A percentile compares a stretch with the other conserved stretches of the same genome.
Evolutionary conservation across 1,284 basidiomycete species (phyloP).

Genomic region (Papiliotrema terrestris): DNA sequence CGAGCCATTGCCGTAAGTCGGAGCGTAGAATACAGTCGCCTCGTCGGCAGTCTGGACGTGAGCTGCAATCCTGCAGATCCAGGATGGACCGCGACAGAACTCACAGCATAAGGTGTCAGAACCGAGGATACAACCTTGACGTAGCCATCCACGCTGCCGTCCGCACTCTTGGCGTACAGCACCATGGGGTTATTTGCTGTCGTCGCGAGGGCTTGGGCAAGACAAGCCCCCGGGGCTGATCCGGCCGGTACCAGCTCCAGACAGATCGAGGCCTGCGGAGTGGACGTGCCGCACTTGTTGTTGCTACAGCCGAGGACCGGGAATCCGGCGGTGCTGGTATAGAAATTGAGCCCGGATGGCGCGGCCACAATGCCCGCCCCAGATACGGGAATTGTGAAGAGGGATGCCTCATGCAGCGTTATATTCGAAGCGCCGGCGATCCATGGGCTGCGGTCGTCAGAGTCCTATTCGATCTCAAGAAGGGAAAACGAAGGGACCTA

Average conservation of each 20-base stretch:
- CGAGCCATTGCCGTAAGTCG: background rate
- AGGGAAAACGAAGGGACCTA: background rate
- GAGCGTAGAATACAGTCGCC: background rate
- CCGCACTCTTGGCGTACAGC: background rate
- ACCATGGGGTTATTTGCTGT: background rate
- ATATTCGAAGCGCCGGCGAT: background rate
- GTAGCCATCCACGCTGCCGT: background rate
- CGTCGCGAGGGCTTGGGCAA: background rate
- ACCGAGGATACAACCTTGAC: background rate
- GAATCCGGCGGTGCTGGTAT: background rate
- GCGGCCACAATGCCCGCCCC: background rate
- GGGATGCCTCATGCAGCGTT: background rate
- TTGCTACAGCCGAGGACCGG: background rate
- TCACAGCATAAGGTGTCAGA: background rate
- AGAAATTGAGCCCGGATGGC: background rate
- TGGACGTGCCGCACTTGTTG: background rate
- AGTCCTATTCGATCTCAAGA: background rate
- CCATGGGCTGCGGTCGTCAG: background rate
- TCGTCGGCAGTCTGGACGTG: background rate
- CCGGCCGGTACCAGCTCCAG: background rate
- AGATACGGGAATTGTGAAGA: background rate
- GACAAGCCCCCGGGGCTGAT: background rate
- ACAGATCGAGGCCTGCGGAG: background rate
- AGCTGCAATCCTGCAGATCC: background rate
- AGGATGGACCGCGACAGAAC: background rate